Evolutionary conservation across 768 basidiomycete species (phyloP), one percentile per base, ranked within the genome.

Genomic region (Hygrocybe punicea): DNA sequence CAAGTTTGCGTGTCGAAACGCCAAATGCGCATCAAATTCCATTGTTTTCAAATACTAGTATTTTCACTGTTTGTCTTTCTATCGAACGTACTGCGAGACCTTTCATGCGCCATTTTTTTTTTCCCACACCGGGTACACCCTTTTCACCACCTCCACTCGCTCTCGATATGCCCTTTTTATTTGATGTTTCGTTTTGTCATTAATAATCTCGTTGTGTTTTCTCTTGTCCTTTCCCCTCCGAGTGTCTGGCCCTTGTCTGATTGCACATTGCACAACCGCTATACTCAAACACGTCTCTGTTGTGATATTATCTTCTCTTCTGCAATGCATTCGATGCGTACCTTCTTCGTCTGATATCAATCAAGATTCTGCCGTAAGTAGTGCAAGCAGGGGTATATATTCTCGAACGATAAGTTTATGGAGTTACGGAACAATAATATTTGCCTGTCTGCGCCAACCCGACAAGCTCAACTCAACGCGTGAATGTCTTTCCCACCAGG

Each of bases 401-500:
- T 29, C 29, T 29, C 29, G 8, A 29, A 29, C 4, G 8, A n/a
- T n/a, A 29, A 29, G 29, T 29, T 29, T 29, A n/a, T n/a, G n/a
- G n/a, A n/a, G 29, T 29, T 29, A 8, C 29, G 8, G 29, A 29
- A 29, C 29, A 29, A 29, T 29, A 8, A 29, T n/a, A n/a, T n/a
- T n/a, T n/a, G n/a, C n/a, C n/a, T n/a, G n/a, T n/a, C n/a, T n/a
- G n/a, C n/a, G n/a, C n/a, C n/a, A n/a, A n/a, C n/a, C n/a, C n/a
- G n/a, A n/a, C n/a, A n/a, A n/a, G n/a, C 8, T 47, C 45, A 53
- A 44, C 52, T 53, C 36, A 53, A 42, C 4, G 52, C 35, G 19
- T 17, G 19, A 35, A 53, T 36, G 33, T 17, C 34, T n/a, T 53
- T 35, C 17, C 52, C 52, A 44, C 17, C 17, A n/a, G 52, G 52